phyloP scores from a whole-genome alignment of 2,329 filamentous ascomycete species.

The Tolypocladium tundrense region DNA sequence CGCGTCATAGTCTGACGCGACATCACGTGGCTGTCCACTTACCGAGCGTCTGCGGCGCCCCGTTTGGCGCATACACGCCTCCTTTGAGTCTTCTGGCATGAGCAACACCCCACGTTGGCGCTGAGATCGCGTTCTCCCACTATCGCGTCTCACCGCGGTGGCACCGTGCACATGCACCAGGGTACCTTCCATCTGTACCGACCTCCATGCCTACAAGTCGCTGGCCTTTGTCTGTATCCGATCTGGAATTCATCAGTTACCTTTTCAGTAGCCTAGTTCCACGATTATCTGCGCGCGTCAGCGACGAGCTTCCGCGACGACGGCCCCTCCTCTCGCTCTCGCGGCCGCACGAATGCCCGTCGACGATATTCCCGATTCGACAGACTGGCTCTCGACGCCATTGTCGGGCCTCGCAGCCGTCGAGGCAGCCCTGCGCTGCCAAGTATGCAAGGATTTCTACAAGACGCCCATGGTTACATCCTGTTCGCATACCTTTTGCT shows the following conservation, averaged over 20 bases:
- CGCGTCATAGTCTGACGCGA: conserved; percentile 16
- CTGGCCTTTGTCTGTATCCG: neutral
- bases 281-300: neutral
- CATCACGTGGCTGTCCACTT: conserved; percentile 20
- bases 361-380: conserved; percentile 57
- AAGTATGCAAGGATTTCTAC: conserved; percentile 98
- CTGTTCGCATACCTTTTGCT: conserved; percentile 95
- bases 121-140: neutral
- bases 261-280: neutral
- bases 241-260: neutral
- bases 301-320: neutral
- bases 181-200: no score
- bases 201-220: neutral
- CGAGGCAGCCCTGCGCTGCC: conserved; percentile 81
- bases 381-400: conserved; percentile 70
- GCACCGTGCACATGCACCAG: neutral
- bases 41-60: neutral
- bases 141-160: neutral
- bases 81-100: neutral
- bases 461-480: conserved; percentile 89
- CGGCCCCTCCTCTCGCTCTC: neutral
- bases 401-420: conserved; percentile 57
- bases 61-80: neutral
- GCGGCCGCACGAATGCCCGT: conserved; percentile 16
- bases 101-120: neutral